Conservation (phyloP, 192 early-diverging fungal genomes). For the Backusella morwellensis region DNA sequence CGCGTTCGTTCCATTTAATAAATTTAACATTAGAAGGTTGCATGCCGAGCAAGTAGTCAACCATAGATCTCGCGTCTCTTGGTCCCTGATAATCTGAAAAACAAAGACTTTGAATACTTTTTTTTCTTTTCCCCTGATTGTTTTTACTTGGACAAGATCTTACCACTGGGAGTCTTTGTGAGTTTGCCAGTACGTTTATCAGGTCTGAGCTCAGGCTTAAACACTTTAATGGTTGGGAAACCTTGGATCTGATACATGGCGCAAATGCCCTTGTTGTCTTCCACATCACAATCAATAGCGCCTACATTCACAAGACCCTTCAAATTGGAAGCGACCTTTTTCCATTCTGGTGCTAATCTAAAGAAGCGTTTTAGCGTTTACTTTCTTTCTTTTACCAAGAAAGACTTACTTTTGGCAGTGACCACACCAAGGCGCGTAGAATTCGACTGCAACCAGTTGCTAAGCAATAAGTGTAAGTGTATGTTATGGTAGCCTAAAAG, state of each 20-base stretch:
- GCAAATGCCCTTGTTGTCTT: slow-evolving; percentile 75
- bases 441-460: slow-evolving; percentile 86
- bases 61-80: slow-evolving; percentile 70
- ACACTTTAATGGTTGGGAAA: slow-evolving; percentile 87
- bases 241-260: slow-evolving; percentile 77
- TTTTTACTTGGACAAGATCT: slow-evolving; percentile 1
- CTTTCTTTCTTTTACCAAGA: not conserved
- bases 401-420: slow-evolving; percentile 74
- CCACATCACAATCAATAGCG: slow-evolving; percentile 91
- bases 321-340: slow-evolving; percentile 82
- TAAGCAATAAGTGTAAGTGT: slow-evolving; percentile 20
- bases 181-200: slow-evolving; percentile 43
- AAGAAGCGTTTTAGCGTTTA: not conserved
- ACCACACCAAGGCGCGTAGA: slow-evolving; percentile 97
- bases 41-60: slow-evolving; percentile 64
- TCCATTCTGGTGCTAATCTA: slow-evolving; percentile 82
- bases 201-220: slow-evolving; percentile 38
- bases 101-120: not conserved
- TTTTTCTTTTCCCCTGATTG: not conserved
- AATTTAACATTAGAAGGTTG: slow-evolving; percentile 58
- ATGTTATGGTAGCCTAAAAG: not conserved
- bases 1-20: slow-evolving; percentile 31
- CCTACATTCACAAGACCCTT: slow-evolving; percentile 83
- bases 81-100: slow-evolving; percentile 69
- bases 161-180: slow-evolving; percentile 36